These are phyloP conservation scores for Cucumis melo DNA, from an alignment of 306 rosid species.

Conservation along the genomic window DNA sequence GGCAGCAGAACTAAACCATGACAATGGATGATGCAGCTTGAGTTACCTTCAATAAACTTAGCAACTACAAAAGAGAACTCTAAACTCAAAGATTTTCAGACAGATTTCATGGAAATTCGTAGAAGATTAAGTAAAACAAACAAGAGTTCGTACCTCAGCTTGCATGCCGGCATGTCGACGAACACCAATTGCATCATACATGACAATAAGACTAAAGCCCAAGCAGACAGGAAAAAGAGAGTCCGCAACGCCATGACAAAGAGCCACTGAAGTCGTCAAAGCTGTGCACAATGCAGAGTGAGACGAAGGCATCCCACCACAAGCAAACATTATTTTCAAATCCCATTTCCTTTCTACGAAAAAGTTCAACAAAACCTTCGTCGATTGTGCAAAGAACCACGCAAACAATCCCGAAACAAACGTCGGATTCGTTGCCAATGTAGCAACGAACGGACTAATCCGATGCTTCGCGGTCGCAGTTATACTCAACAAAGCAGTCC, in stretches of 20 bases:
- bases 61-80: neutral
- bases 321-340: conserved; percentile 33
- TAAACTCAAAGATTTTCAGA: neutral
- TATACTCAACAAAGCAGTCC: conserved; percentile 48
- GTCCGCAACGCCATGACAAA: conserved; percentile 39
- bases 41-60: neutral
- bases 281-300: conserved; percentile 81
- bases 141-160: conserved; percentile 44
- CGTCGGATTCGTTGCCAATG: conserved; percentile 68
- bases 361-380: conserved; percentile 53
- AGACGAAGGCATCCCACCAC: conserved; percentile 95
- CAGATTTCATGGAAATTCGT: neutral
- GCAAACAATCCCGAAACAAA: conserved; percentile 65
- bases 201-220: conserved; percentile 75
- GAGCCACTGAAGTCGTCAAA: conserved; percentile 72
- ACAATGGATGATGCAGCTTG: neutral
- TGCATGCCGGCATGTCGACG: conserved; percentile 91
- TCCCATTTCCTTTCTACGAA: conserved; percentile 62
- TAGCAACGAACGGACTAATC: conserved; percentile 65
- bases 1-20: neutral
- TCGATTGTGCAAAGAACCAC: conserved; percentile 48
- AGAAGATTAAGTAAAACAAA: neutral
- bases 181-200: conserved; percentile 87
- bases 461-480: conserved; percentile 48
- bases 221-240: conserved; percentile 75